Evolutionary conservation across 345 rosid genomes (phyloP).

Genomic region (Brassica nigra): DNA sequence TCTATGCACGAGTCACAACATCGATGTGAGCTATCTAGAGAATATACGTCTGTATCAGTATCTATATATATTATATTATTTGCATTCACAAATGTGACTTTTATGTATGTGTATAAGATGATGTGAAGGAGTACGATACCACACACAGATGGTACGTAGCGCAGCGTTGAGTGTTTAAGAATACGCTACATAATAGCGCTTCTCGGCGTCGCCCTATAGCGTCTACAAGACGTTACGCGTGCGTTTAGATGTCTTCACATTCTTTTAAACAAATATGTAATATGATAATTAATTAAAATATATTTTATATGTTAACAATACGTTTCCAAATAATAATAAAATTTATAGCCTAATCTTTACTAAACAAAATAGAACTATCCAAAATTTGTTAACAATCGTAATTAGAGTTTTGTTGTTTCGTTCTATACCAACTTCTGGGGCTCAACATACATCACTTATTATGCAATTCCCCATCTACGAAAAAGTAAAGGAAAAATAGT

Average conservation of each 20-base stretch:
- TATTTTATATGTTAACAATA: neutral
- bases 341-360: neutral
- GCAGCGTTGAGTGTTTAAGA: neutral
- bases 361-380: neutral
- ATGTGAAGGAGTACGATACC: neutral
- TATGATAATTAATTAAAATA: neutral
- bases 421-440: constrained; percentile 54
- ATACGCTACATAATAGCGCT: neutral
- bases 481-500: constrained; percentile 54
- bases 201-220: neutral
- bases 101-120: constrained; percentile 6
- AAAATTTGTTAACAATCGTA: neutral
- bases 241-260: neutral
- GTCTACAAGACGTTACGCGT: neutral
- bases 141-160: neutral
- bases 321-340: neutral
- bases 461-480: constrained; percentile 52
- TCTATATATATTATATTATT: constrained; percentile 1
- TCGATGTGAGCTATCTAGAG: constrained; percentile 16
- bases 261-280: neutral
- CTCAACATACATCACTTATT: constrained; percentile 41
- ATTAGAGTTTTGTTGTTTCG: neutral
- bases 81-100: neutral
- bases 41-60: neutral
- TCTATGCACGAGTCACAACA: constrained; percentile 16